Percentiles rank a stretch among this genome's conserved stretches.
Conservation (phyloP, 176 grass and related monocot species). For the Cymbopogon citratus region DNA sequence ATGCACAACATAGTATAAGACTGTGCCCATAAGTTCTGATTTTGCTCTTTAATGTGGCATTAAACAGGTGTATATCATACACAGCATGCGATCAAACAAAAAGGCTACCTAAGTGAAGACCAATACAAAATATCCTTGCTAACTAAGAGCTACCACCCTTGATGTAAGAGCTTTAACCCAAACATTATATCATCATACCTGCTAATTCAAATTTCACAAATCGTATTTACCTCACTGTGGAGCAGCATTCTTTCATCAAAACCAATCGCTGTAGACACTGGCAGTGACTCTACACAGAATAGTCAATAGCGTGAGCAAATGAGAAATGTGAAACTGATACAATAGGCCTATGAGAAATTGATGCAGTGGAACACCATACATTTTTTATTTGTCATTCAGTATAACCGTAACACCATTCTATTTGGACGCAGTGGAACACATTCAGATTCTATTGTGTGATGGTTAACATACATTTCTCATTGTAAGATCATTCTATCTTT, state of each 20-base stretch:
- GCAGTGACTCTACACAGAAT: conserved; percentile 44
- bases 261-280: conserved; percentile 62
- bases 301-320: conserved; percentile 24
- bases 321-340: conserved; percentile 4
- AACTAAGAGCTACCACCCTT: neutral
- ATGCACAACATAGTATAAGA: conserved; percentile 11
- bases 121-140: conserved; percentile 1
- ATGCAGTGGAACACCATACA: neutral
- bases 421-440: neutral
- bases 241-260: conserved; percentile 99
- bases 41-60: neutral
- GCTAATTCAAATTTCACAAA: conserved; percentile 6
- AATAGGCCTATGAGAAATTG: neutral
- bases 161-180: conserved; percentile 11
- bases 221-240: conserved; percentile 65
- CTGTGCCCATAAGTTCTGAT: neutral
- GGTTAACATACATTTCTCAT: neutral
- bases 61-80: conserved; percentile 3
- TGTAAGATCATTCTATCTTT: neutral
- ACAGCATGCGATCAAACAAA: conserved; percentile 18
- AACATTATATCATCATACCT: conserved; percentile 25
- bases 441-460: conserved; percentile 5
- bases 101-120: neutral
- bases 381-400: neutral
- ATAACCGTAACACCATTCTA: neutral